Conservation (phyloP, 2,329 filamentous ascomycete genomes). For the Aureobasidium namibiae region DNA sequence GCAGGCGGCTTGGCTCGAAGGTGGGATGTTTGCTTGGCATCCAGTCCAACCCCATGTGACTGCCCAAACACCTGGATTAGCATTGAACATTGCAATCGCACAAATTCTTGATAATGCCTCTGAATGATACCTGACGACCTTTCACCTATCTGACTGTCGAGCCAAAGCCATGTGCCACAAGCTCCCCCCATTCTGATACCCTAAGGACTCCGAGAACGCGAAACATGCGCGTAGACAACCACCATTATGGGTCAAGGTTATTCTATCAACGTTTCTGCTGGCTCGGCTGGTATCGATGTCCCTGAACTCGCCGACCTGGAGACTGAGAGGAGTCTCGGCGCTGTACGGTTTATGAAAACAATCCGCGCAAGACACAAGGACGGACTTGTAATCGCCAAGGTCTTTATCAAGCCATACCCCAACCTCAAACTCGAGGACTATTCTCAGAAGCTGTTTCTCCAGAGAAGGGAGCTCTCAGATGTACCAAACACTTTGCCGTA, state of each 20-base stretch:
- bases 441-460: slow-evolving; percentile 27
- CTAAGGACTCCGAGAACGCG: neutral
- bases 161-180: neutral
- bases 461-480: slow-evolving; percentile 68
- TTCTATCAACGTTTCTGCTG: slow-evolving; percentile 84
- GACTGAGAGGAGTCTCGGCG: slow-evolving; percentile 88
- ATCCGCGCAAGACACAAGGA: slow-evolving; percentile 84
- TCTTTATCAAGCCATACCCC: slow-evolving; percentile 81
- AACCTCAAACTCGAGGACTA: slow-evolving; percentile 18
- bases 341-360: slow-evolving; percentile 92
- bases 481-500: slow-evolving; percentile 88
- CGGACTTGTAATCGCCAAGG: slow-evolving; percentile 87
- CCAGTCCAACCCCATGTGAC: slow-evolving; percentile 6
- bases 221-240: slow-evolving; percentile 7
- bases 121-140: neutral
- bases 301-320: slow-evolving; percentile 83
- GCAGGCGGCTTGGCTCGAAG: neutral
- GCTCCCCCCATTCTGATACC: neutral
- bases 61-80: neutral
- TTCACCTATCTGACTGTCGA: neutral
- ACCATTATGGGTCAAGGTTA: slow-evolving; percentile 87
- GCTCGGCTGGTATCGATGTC: slow-evolving; percentile 86
- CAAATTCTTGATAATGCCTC: neutral
- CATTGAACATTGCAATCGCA: neutral
- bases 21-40: slow-evolving; percentile 7